Evolutionary conservation across 2,329 filamentous ascomycete species (phyloP), one percentile per base, ranked within the genome.

Genomic region (Calonectria crousiana): DNA sequence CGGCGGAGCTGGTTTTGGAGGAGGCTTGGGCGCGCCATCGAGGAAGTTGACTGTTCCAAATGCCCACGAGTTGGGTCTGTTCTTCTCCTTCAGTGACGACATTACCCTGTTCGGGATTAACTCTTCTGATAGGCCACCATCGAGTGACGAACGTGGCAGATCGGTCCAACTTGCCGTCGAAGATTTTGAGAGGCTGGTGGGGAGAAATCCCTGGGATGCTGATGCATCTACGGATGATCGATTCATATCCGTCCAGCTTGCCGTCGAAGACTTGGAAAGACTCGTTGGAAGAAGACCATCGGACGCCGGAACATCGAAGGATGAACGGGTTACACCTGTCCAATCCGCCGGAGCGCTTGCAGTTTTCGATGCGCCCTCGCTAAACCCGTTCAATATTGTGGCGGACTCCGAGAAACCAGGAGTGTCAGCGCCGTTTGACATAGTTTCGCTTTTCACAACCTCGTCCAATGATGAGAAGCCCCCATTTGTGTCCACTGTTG

Each of bases 21-120:
- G 68, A 26, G 75, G 58, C n/a, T 75, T 75, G 23, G 74, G 71
- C 14, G 67, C 68, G 20, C 74, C 72, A 26, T 74, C 74, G 5
- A 78, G 71, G 28, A 75, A 66, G 52, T 77, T 73, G n/a, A 79
- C 36, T 1, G 66, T 73, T 64, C 79, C 78, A n/a, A 78, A 79
- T 5, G 68, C 73, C 79, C 79, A 81, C 11, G 69, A 56, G 34
- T 73, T 73, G 18, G 52, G 70, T 51, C 71, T 78, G 34, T 70
- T 72, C 14, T 65, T 67, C 4, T 73, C 60, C 26, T 77, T 74
- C 3, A 74, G 16, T 4, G 77, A 38, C 1, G 68, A 52, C 20
- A 69, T 71, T 53, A 69, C 52, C 26, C 72, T 77, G 14, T 69
- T 74, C 10, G 67, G 56, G 6, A 75, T 68, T 41, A 73, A 23